Evolutionary conservation across 2,329 filamentous ascomycete genomes (phyloP).

Genomic region (Ramularia collo-cygni): DNA sequence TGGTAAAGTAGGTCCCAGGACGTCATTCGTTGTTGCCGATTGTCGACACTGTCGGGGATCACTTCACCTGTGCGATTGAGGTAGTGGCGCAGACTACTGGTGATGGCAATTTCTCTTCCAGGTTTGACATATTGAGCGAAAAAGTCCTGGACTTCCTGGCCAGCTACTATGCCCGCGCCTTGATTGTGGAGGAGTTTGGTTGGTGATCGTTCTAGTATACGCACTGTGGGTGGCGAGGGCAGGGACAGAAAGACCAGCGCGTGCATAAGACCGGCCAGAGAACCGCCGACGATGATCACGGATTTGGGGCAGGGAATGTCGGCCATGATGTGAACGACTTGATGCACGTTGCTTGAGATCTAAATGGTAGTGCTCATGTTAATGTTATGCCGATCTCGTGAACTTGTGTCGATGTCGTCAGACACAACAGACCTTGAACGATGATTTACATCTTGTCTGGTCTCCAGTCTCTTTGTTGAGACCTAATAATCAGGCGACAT

Average conservation of each 20-base stretch:
- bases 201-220: conserved; percentile 38
- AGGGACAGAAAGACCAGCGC: conserved; percentile 22
- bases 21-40: conserved; percentile 40
- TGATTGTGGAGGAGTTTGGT: conserved; percentile 41
- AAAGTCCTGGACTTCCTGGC: conserved; percentile 38
- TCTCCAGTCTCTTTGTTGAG: too few species aligned
- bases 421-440: too few species aligned
- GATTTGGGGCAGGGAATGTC: too few species aligned
- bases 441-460: too few species aligned
- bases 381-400: too few species aligned
- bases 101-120: conserved; percentile 28
- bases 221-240: conserved; percentile 18
- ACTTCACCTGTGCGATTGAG: conserved; percentile 24
- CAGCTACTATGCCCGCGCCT: conserved; percentile 44
- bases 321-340: too few species aligned
- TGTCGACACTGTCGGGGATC: conserved; percentile 22
- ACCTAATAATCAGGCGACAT: too few species aligned
- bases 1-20: conserved; percentile 44
- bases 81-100: conserved; percentile 23
- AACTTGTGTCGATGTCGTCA: too few species aligned
- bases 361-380: too few species aligned
- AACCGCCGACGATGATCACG: conserved; percentile 27
- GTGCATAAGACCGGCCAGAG: conserved; percentile 26
- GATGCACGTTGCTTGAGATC: too few species aligned
- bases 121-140: conserved; percentile 37